Evolutionary conservation across 2,329 filamentous ascomycete species (phyloP), one percentile per base, ranked within the genome.

Genomic region (Venturia aucupariae): DNA sequence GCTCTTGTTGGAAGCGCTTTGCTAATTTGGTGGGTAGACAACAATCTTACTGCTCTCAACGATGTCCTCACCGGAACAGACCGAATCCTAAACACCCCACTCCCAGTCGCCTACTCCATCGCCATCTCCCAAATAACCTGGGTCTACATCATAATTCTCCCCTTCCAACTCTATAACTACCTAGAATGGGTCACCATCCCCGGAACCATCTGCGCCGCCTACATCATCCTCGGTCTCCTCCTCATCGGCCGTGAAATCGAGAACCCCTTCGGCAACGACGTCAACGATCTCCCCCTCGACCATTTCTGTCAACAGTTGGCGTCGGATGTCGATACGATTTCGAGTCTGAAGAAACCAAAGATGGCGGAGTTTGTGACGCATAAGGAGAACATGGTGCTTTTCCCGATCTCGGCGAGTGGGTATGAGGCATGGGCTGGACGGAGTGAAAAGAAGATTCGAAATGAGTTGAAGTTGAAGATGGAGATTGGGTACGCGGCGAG

Each of bases 51-150:
- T 60, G 75, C 82, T 4, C 78, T 95, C 63, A 90, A 89, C 72
- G 90, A 95, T 68, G 84, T 87, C 64, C 79, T 91, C 69, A 84
- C 84, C 19, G 86, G 87, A 65, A 86, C 86, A 59, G 90, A 94
- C 71, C 88, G 90, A 67, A 86, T 95, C 24, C 84, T 93, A 38
- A 89, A 88, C 74, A 95, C 90, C 0, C 90, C 90, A 1, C 82
- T 95, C 0, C 90, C 90, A 2, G 83, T 92, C 65, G 90, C 90
- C 60, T 95, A 95, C 78, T 86, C 84, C 68, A 94, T 95, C 70
- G 85, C 90, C 70, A 92, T 94, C 73, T 86, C 87, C 27, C 90
- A 95, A 74, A 93, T 94, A 71, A 90, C 90, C 38, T 92, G 89
- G 85, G 83, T 92, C 62, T 95, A 95, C 76, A 86, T 94, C 62